Percentiles rank a stretch among this genome's conserved stretches.
phyloP scores from a whole-genome alignment of 2,329 filamentous ascomycete genomes.

The Talaromyces sp. region DNA sequence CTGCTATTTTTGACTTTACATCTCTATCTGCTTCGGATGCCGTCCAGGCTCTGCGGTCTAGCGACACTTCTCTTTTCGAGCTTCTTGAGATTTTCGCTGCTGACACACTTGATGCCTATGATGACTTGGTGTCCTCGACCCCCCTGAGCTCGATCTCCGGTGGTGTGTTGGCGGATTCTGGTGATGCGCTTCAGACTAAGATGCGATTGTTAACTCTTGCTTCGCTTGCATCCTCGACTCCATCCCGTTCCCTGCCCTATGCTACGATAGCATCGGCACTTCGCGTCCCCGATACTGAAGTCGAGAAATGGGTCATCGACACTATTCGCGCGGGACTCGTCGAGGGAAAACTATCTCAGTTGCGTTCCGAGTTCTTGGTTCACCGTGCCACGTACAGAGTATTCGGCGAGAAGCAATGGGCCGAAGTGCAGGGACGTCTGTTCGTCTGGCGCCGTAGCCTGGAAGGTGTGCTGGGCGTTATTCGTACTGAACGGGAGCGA shows the following conservation, averaged over 20 bases:
- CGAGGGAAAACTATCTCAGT: conserved; percentile 92
- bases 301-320: conserved; percentile 98
- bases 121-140: conserved; percentile 73
- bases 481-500: conserved; percentile 75
- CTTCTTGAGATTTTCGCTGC: conserved; percentile 93
- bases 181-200: conserved; percentile 81
- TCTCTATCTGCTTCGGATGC: conserved; percentile 66
- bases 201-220: conserved; percentile 93
- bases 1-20: conserved; percentile 66
- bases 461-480: conserved; percentile 68
- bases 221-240: conserved; percentile 76
- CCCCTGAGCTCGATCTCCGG: conserved; percentile 61
- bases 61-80: conserved; percentile 79
- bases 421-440: conserved; percentile 81
- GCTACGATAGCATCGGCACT: conserved; percentile 76
- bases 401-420: conserved; percentile 97
- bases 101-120: conserved; percentile 90
- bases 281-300: conserved; percentile 73
- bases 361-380: conserved; percentile 87
- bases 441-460: conserved; percentile 88
- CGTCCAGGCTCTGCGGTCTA: conserved; percentile 80
- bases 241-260: conserved; percentile 85
- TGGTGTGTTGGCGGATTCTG: conserved; percentile 71
- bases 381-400: conserved; percentile 95
- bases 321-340: conserved; percentile 93